phyloP scores from a whole-genome alignment of 2,329 filamentous ascomycete species.

The Aspergillus luchuensis region DNA sequence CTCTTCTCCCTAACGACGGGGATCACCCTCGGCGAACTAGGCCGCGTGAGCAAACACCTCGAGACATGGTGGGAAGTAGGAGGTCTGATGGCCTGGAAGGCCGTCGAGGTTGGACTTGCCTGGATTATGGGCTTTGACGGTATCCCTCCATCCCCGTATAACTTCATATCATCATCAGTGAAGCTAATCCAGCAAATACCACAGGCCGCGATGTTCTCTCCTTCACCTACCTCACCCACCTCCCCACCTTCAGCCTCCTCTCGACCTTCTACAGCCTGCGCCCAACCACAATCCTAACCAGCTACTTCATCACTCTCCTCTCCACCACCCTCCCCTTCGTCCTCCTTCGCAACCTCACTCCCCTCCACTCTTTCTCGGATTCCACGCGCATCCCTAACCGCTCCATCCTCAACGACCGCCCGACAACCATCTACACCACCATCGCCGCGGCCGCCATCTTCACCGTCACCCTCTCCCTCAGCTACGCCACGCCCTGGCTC shows the following conservation, averaged over 20 bases:
- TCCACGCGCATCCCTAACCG: constrained; percentile 58
- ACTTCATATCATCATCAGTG: background rate
- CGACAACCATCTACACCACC: constrained; percentile 65
- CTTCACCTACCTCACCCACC: constrained; percentile 69
- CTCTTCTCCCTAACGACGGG: constrained; percentile 65
- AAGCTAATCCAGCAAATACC: background rate
- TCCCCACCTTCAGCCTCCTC: constrained; percentile 75
- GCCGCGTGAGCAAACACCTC: constrained; percentile 64
- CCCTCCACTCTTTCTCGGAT: constrained; percentile 53
- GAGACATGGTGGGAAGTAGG: constrained; percentile 65
- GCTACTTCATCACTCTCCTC: constrained; percentile 67
- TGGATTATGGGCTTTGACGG: constrained; percentile 74
- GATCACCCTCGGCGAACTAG: constrained; percentile 66
- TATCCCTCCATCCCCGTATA: constrained; percentile 24
- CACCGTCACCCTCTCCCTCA: constrained; percentile 68
- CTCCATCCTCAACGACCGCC: constrained; percentile 65
- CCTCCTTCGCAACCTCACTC: constrained; percentile 69
- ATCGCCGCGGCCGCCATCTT: constrained; percentile 73
- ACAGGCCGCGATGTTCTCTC: constrained; percentile 66
- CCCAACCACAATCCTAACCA: constrained; percentile 60
- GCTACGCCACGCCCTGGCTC: constrained; percentile 67
- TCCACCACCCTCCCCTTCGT: constrained; percentile 73
- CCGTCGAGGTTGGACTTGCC: constrained; percentile 66
- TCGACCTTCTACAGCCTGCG: constrained; percentile 75
- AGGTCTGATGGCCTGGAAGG: constrained; percentile 59